A percentile compares a stretch with the other conserved stretches of the same genome.
Evolutionary conservation across 257 asterid species (phyloP).

Genomic region (Plectranthus barbatus): DNA sequence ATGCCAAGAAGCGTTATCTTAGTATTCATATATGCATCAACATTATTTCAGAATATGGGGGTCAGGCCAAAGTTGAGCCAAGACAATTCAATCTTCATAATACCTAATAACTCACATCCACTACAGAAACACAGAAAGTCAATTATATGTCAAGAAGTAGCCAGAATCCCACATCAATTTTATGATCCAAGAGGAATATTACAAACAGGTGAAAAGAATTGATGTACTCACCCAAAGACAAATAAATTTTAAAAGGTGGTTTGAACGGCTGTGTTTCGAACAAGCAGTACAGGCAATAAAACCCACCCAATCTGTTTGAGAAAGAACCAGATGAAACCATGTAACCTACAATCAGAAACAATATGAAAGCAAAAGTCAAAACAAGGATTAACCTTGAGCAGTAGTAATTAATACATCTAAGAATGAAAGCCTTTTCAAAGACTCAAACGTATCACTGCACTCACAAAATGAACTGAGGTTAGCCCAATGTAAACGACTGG

Average conservation of each 20-base stretch:
- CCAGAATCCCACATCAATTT: neutral
- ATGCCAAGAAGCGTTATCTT: slow-evolving; percentile 2
- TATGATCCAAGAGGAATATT: slow-evolving; percentile 5
- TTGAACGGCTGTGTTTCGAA: slow-evolving; percentile 72
- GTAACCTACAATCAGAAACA: slow-evolving; percentile 42
- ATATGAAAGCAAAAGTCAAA: too few relatives aligned
- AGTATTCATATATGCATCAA: neutral
- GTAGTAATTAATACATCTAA: too few relatives aligned
- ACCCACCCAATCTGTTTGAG: slow-evolving; percentile 63
- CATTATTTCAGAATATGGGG: neutral
- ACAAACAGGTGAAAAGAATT: neutral
- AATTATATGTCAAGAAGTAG: too few relatives aligned
- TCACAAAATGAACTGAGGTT: too few relatives aligned
- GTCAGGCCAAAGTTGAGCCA: neutral
- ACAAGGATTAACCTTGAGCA: too few relatives aligned
- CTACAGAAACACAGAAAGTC: neutral
- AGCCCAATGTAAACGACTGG: too few relatives aligned
- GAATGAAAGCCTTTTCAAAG: too few relatives aligned
- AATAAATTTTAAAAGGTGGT: slow-evolving; percentile 69
- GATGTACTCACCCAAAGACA: slow-evolving; percentile 53
- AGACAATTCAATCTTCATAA: neutral
- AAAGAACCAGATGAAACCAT: slow-evolving; percentile 43
- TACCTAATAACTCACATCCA: neutral
- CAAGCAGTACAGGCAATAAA: slow-evolving; percentile 74
- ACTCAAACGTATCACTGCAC: too few relatives aligned